Evolutionary conservation across 2,329 filamentous ascomycete species (phyloP), one percentile per base, ranked within the genome.

Genomic region (Aspergillus chevalieri): DNA sequence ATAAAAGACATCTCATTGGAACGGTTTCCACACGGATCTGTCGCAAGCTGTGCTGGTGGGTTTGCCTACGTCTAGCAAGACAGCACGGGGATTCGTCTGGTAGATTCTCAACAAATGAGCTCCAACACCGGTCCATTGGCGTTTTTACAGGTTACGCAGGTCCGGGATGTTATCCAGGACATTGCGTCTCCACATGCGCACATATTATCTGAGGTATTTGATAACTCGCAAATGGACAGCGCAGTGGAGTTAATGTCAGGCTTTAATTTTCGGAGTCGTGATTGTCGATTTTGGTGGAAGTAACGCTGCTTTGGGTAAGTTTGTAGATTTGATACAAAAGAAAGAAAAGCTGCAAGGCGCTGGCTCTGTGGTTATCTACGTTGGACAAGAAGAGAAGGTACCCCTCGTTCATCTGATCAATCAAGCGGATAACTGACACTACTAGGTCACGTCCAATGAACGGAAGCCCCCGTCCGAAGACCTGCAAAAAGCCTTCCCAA

Each of bases 31-130:
- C 24, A 65, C 60, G 2, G 66, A 72, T 21, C 48, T 74, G 0
- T 48, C 56, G 2, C 63, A 55, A 6, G 65, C 69, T 4, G 60
- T 72, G 2, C 50, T 74, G 3, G 51, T 66, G 14, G 64, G 52
- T 44, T 52, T 68, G 2, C 58, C 55, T 0, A 64, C 65, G 2
- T 64, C 65, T 3, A 63, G 56, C 14, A 67, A 66, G 48, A 66
- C 63, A 1, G 65, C 57, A 8, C 52, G 62, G 9, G 33, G 54
- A n/a, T 57, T 65, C 33, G 51, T 56, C 3, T 67, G 62, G 54
- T 53, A 60, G 38, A 26, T 65, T 6, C 52, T 57, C 14, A 19
- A 8, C 15, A 49, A 53, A 1, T 52, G 60, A 33, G 43, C 57
- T 4, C 34, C 1, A 47, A 46, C 5, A 38, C 33, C 0, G 57